A percentile compares a stretch with the other conserved stretches of the same genome.
Conservation (phyloP, 345 rosid genomes). For the Populus tremula region DNA sequence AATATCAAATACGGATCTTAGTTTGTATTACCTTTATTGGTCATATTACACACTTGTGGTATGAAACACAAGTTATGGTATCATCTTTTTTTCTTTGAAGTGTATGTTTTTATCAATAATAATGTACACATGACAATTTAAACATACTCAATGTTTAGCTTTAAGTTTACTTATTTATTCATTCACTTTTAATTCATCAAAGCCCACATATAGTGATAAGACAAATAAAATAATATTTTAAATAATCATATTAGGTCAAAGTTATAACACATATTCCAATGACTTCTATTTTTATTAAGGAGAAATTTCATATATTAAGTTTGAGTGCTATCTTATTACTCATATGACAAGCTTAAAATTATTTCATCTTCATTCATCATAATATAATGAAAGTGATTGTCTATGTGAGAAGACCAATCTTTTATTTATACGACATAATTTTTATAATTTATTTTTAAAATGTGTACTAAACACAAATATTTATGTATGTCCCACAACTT, state of each 20-base stretch:
- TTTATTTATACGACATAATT: background rate
- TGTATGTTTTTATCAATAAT: background rate
- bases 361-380: background rate
- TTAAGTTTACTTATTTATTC: background rate
- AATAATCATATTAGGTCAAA: background rate
- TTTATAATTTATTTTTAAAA: background rate
- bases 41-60: background rate
- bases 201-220: accelerated
- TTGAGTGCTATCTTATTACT: background rate
- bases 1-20: background rate
- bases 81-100: background rate
- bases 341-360: background rate
- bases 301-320: no score
- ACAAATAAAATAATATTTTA: no score
- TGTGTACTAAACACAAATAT: no score
- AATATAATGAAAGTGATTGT: background rate
- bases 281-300: no score
- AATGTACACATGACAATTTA: background rate
- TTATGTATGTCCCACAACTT: background rate
- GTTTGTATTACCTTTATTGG: background rate
- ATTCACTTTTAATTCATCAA: no score
- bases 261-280: background rate
- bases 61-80: background rate
- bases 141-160: background rate
- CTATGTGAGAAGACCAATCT: background rate